Percentiles rank a stretch among this genome's conserved stretches.
Conservation (phyloP, 176 grass and related monocot genomes). For the Canna indica region DNA sequence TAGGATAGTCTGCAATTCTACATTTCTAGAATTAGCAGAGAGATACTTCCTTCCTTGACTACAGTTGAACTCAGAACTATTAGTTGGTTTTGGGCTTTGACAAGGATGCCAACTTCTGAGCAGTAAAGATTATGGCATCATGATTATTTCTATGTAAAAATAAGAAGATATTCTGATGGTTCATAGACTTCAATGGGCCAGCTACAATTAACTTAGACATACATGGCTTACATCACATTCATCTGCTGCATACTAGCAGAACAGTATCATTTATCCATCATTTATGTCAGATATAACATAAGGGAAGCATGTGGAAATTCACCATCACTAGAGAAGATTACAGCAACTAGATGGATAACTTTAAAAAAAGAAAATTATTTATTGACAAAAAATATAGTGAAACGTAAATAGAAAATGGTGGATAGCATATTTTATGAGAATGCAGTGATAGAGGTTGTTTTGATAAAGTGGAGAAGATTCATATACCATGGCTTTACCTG, state of each 20-base stretch:
- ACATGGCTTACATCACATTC: background rate
- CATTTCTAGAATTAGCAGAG: background rate
- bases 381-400: background rate
- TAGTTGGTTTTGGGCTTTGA: too few relatives aligned
- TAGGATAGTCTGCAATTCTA: background rate
- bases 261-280: background rate
- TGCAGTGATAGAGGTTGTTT: background rate
- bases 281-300: background rate
- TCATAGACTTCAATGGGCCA: too few relatives aligned
- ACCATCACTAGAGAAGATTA: background rate
- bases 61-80: background rate
- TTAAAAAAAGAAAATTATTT: background rate
- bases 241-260: background rate
- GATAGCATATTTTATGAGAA: background rate
- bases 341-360: background rate
- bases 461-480: constrained; percentile 8
- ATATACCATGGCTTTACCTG: constrained; percentile 47
- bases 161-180: too few relatives aligned
- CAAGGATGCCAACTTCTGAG: background rate
- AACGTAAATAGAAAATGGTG: background rate
- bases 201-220: too few relatives aligned
- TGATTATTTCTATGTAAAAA: too few relatives aligned
- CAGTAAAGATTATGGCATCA: too few relatives aligned
- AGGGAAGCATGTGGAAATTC: background rate
- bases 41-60: background rate